Percentiles rank a stretch among this genome's conserved stretches.
These are phyloP conservation scores for Fusarium equiseti DNA, from an alignment of 2,329 filamentous ascomycete genomes.

Conservation along the genomic window DNA sequence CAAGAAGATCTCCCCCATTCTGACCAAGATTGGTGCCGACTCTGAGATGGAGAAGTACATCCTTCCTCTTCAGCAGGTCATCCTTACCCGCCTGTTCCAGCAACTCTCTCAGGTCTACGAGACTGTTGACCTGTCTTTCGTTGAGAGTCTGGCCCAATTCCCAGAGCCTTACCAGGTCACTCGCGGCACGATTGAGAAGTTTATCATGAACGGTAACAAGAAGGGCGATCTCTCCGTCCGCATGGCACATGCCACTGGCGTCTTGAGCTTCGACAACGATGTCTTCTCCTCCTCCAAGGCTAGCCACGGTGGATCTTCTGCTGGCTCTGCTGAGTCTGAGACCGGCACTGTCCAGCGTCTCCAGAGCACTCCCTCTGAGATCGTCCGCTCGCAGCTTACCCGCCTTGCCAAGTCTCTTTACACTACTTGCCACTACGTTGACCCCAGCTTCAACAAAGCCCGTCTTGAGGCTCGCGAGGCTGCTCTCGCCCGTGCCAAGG, in stretches of 20 bases:
- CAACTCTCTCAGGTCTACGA: constrained; percentile 99
- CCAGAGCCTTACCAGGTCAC: constrained; percentile 96
- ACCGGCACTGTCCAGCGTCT: constrained; percentile 89
- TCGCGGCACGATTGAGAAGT: constrained; percentile 94
- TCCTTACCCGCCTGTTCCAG: constrained; percentile 97
- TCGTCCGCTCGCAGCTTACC: constrained; percentile 93
- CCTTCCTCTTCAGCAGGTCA: constrained; percentile 95
- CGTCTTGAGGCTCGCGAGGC: constrained; percentile 82
- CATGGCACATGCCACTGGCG: constrained; percentile 93
- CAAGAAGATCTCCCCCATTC: constrained; percentile 97
- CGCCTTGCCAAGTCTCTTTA: constrained; percentile 92
- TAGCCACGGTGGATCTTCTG: constrained; percentile 82
- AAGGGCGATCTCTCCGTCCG: constrained; percentile 98
- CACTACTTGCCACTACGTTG: constrained; percentile 95
- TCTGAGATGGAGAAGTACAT: constrained; percentile 98
- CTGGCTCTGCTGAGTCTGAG: constrained; percentile 90
- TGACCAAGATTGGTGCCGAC: constrained; percentile 92
- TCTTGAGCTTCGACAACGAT: constrained; percentile 97
- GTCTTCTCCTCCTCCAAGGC: constrained; percentile 98
- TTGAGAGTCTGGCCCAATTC: constrained; percentile 93
- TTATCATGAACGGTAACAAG: constrained; percentile 99
- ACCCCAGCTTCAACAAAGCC: constrained; percentile 86
- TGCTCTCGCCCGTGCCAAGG: constrained; percentile 84
- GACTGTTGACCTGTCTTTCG: constrained; percentile 93
- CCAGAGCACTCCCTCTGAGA: constrained; percentile 97